Percentiles rank a stretch among this genome's conserved stretches.
These are phyloP conservation scores for Hanseniaspora meyeri DNA, from an alignment of 805 yeast genomes.

Conservation along the genomic window DNA sequence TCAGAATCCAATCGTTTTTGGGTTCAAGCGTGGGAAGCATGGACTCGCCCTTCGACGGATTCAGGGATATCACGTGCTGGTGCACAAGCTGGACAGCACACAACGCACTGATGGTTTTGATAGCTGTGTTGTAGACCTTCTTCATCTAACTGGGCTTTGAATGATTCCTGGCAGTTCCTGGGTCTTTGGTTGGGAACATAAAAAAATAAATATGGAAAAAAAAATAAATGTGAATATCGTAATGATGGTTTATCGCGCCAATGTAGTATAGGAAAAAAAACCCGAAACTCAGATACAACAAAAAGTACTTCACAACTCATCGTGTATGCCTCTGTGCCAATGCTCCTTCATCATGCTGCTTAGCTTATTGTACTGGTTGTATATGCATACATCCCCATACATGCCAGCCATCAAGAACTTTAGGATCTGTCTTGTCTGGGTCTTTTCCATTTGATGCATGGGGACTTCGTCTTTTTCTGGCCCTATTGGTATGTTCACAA, in stretches of 20 bases:
- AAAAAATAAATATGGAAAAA: background rate
- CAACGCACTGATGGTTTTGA: conserved; percentile 1
- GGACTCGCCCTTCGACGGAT: conserved; percentile 69
- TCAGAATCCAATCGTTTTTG: conserved; percentile 43
- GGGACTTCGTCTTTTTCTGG: background rate
- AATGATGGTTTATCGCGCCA: background rate
- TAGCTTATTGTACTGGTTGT: background rate
- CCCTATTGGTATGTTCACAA: background rate
- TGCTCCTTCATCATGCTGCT: background rate
- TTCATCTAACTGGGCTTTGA: background rate
- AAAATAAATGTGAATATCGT: background rate
- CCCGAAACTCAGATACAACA: too few relatives aligned
- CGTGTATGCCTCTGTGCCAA: background rate
- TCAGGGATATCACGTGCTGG: conserved; percentile 1
- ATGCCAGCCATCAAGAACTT: background rate
- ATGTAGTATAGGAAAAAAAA: too few relatives aligned
- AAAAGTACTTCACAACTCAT: background rate
- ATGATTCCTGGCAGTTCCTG: background rate
- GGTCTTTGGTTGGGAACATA: background rate
- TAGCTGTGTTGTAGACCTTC: background rate
- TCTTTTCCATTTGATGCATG: background rate
- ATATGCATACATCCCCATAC: background rate
- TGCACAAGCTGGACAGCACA: conserved; percentile 4
- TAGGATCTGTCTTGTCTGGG: background rate
- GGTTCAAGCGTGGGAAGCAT: conserved; percentile 85